Base-by-base conservation (phyloP, 1,284 basidiomycete genomes). In the Naganishia albida region DNA sequence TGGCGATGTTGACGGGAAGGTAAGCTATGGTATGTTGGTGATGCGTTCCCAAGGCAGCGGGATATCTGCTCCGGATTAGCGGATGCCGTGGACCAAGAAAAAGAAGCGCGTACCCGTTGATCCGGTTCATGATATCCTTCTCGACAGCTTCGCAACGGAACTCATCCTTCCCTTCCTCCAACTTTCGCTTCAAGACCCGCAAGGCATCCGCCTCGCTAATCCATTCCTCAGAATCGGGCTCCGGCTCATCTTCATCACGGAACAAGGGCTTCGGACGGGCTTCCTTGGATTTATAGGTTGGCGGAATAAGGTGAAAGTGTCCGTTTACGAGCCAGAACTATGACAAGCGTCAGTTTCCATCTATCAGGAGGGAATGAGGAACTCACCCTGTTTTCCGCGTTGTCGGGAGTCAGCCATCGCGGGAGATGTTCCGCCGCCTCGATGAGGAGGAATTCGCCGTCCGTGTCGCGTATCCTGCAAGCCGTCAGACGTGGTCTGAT, bases 391-490 rank as follows among this genome's bases (percentile, higher is more conserved):
- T 97, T 95, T 74, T 88, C 86, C 48, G 92, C 88, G 75, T 94
- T 93, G 50, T 87, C 84, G 1, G 95, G 96, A 13, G 88, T 88
- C 50, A 98, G 86, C 96, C 95, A 99, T 0, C 83, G 80, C 3
- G 95, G 94, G 12, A 99, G 81, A 54, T 82, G 84, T 63, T 98
- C 89, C 12, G 96, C 96, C 2, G 92, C 95, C 80, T 99, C 95
- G 69, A 99, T 98, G 67, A 99, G 84, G 46, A 99, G 79, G 74
- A 99, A 97, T 73, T 99, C 91, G 34, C 96, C 96, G 77, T 99
- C 95, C 3, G 89, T 88, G 79, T 98, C 95, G 67, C 85, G 86
- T 1, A 89, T 84, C 70, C 91, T 79, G 60, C 23, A 25, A 16
- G 34, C 3, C 1, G 51, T 39, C 30, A 53, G 34, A 13, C 16